Evolutionary conservation across 164 flowering plant species (phyloP).

Genomic region (Chloranthus sessilifolius): DNA sequence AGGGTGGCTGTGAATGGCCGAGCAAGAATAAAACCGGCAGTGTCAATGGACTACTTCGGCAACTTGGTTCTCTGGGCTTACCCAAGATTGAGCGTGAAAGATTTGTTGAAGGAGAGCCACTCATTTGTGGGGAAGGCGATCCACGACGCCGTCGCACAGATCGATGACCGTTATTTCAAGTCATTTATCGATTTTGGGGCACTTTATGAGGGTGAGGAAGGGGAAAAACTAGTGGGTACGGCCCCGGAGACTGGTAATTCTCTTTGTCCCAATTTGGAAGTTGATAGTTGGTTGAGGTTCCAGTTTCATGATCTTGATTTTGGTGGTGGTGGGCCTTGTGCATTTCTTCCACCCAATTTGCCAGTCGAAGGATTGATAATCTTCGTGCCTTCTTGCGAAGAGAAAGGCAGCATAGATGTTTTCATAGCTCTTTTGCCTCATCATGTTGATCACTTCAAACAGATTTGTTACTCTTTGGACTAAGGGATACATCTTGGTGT

Average conservation of each 20-base stretch:
- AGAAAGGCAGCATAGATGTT: conserved; percentile 12
- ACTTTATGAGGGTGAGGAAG: background rate
- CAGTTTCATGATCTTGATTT: conserved; percentile 13
- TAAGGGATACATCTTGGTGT: too few species aligned
- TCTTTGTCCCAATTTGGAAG: conserved; percentile 10
- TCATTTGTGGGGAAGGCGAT: conserved; percentile 7
- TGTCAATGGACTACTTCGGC: conserved; percentile 12
- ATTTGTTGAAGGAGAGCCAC: conserved; percentile 7
- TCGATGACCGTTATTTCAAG: conserved; percentile 13
- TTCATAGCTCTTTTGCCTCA: conserved; percentile 1
- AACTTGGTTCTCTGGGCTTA: conserved; percentile 16
- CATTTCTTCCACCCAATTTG: conserved; percentile 10
- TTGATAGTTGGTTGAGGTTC: conserved; percentile 19
- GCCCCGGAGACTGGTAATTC: background rate
- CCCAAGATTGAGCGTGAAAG: conserved; percentile 11
- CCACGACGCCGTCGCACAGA: conserved; percentile 6
- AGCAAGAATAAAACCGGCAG: conserved; percentile 6
- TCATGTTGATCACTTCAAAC: background rate
- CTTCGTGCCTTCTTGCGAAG: conserved; percentile 13
- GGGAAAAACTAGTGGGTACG: background rate
- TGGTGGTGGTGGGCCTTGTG: conserved; percentile 16
- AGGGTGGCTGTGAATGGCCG: conserved; percentile 27
- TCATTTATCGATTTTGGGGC: conserved; percentile 18
- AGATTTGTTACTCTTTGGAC: background rate
- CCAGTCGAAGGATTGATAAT: conserved; percentile 12